Base-by-base conservation (phyloP, 2,329 filamentous ascomycete species). In the Colletotrichum sansevieriae region DNA sequence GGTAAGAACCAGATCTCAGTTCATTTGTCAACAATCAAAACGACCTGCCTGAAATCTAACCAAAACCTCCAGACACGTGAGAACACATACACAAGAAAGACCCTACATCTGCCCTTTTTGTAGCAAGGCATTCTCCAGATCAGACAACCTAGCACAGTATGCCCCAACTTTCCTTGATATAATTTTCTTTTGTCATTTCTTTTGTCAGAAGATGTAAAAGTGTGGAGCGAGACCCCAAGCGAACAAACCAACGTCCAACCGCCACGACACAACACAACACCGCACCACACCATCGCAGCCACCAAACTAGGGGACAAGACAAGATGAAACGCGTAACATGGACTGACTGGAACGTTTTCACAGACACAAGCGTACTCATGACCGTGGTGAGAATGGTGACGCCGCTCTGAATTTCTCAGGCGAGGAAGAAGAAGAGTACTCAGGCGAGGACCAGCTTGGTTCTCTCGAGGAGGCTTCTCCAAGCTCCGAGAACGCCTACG, bases 121-220 rank as follows among this genome's bases (percentile, higher is more conserved):
- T 89, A 97, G 93, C 87, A 98, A 98, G 87, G 95, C 95, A 73
- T 99, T 99, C 82, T 98, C 96, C 69, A 88, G 96, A 83, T 98
- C 95, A 77, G 96, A 99, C 85, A 99, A 99, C 81, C 92, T 99
- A 82, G 96, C 96, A 81, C 96, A 99, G 92, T 97, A 94, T 83
- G 88, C 75, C 77, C 78, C 76, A 69, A 70, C 72, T 79, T 81
- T 82, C 76, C 72, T 81, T 77, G 71, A 71, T 76, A 71, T 79
- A 71, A 75, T 78, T 75, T 75, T 71, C 70, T 70, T 74, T 73
- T 68, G 72, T 79, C 70, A 73, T 76, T 76, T 73, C 52, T 75
- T 76, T 73, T 76, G 75, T 78, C 73, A 71, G 72, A 75, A 54
- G 39, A 47, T 65, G 65, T 77, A 75, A 75, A 49, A 49, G 44